Percentiles rank a stretch among this genome's conserved stretches.
phyloP scores from a whole-genome alignment of 2,329 filamentous ascomycete genomes.

The Fusarium avenaceum region DNA sequence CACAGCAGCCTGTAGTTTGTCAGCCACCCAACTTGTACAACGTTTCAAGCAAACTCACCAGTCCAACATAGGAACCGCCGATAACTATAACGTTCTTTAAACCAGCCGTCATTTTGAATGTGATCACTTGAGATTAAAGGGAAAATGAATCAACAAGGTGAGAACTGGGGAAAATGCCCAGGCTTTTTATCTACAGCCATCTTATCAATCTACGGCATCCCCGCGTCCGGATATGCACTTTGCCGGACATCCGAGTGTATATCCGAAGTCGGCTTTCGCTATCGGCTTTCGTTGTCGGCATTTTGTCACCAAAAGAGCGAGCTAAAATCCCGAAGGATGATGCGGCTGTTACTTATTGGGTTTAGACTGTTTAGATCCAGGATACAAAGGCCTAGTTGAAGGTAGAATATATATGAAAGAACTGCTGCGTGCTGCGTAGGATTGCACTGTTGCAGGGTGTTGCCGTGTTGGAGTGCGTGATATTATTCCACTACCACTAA shows the following conservation, averaged over 20 bases:
- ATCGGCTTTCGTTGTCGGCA: conserved; percentile 19
- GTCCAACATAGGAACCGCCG: conserved; percentile 48
- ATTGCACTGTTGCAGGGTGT: too few relatives aligned
- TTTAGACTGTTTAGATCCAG: too few relatives aligned
- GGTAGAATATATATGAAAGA: too few relatives aligned
- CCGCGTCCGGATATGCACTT: conserved; percentile 25
- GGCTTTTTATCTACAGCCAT: conserved; percentile 15
- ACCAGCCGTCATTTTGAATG: conserved; percentile 30
- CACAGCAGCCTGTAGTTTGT: conserved; percentile 38
- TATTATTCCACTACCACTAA: too few relatives aligned
- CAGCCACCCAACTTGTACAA: neutral
- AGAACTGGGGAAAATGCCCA: neutral
- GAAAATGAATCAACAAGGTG: neutral
- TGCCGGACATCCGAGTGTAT: conserved; percentile 28
- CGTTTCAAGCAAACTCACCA: conserved; percentile 24
- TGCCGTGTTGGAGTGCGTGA: too few relatives aligned
- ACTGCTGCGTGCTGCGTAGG: too few relatives aligned
- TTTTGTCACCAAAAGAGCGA: conserved; percentile 5
- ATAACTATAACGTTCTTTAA: conserved; percentile 48
- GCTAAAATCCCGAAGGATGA: neutral
- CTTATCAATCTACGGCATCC: conserved; percentile 33
- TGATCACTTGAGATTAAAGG: neutral
- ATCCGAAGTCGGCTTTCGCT: conserved; percentile 24
- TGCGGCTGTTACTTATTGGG: too few relatives aligned
- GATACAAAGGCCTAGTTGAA: too few relatives aligned